These are phyloP conservation scores for Dryadomyces quercivorus DNA, from an alignment of 2,329 filamentous ascomycete genomes.

Conservation along the genomic window DNA sequence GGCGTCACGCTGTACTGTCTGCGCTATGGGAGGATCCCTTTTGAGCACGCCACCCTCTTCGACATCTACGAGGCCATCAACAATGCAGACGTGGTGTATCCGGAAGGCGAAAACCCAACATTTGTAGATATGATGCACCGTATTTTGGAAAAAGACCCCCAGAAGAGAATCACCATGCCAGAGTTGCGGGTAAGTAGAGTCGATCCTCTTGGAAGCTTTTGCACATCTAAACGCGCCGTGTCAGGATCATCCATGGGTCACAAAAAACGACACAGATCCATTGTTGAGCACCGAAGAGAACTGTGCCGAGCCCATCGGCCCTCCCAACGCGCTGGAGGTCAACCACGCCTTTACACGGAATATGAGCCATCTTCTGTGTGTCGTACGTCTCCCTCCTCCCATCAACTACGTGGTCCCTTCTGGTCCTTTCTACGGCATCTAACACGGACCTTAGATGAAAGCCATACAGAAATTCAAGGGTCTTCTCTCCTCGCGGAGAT, in stretches of 20 bases:
- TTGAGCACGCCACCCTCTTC: conserved; percentile 64
- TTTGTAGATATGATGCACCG: conserved; percentile 64
- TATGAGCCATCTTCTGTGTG: conserved; percentile 73
- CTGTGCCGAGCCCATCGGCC: conserved; percentile 64
- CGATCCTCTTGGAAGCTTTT: no score
- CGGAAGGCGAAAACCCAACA: conserved; percentile 48
- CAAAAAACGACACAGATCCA: conserved; percentile 62
- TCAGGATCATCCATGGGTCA: conserved; percentile 90
- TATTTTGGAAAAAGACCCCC: conserved; percentile 75
- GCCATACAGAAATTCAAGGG: conserved; percentile 82
- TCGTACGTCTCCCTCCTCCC: conserved; percentile 40
- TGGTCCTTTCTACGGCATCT: not conserved
- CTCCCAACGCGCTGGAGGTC: conserved; percentile 81
- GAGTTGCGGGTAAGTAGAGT: conserved; percentile 57
- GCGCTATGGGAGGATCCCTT: conserved; percentile 78
- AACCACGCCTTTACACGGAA: conserved; percentile 83
- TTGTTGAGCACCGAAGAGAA: conserved; percentile 78
- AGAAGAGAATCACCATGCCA: conserved; percentile 70
- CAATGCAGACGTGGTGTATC: conserved; percentile 50
- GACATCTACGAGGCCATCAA: conserved; percentile 87
- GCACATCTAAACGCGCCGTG: not conserved
- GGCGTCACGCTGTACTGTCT: conserved; percentile 90
- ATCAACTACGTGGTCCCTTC: not conserved
- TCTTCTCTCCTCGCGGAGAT: conserved; percentile 39
- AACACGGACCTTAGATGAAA: conserved; percentile 50